Base-by-base conservation (phyloP, 495 filamentous ascomycete genomes). In the Trichoderma orchidacearum region DNA sequence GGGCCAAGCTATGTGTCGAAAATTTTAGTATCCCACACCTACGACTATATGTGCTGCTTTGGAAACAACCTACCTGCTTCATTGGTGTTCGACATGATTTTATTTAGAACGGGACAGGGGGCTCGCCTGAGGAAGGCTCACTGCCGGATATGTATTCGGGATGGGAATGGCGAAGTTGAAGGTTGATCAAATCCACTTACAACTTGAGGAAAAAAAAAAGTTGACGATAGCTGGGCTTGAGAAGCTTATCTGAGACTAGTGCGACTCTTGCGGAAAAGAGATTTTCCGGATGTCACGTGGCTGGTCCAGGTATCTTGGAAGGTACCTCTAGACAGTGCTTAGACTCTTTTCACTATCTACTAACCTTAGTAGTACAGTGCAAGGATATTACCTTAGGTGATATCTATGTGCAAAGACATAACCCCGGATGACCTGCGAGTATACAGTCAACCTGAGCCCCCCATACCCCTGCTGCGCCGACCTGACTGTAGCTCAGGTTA, bases 1-100 rank as follows among this genome's bases (percentile, higher is more conserved):
- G 61, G 92, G 92, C 87, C 90, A 96, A 63, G 92, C 92, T 83
- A 63, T 64, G 21, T 51, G 60, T 15, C n/a, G 53, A 62, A 30
- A 68, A 59, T 59, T 13, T 28, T 31, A 53, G 51, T 23, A 30
- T n/a, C n/a, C n/a, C n/a, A n/a, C n/a, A n/a, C n/a, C n/a, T n/a
- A n/a, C n/a, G n/a, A n/a, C n/a, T n/a, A n/a, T n/a, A n/a, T n/a
- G n/a, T 9, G 7, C 9, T 12, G 32, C 38, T 45, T 23, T 12
- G 25, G 17, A 45, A 12, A 12, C 21, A 13, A 13, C 41, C 27
- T 27, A 48, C 41, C 41, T 25, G 41, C 41, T 48, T 48, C 41
- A 27, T 48, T 48, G 41, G 41, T 23, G 41, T 6, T 48, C 7
- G 41, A 48, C 41, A 48, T 48, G n/a, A n/a, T 48, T 48, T 48